Evolutionary conservation across 1,284 basidiomycete genomes (phyloP).

Genomic region (Exobasidium cylindrosporum): DNA sequence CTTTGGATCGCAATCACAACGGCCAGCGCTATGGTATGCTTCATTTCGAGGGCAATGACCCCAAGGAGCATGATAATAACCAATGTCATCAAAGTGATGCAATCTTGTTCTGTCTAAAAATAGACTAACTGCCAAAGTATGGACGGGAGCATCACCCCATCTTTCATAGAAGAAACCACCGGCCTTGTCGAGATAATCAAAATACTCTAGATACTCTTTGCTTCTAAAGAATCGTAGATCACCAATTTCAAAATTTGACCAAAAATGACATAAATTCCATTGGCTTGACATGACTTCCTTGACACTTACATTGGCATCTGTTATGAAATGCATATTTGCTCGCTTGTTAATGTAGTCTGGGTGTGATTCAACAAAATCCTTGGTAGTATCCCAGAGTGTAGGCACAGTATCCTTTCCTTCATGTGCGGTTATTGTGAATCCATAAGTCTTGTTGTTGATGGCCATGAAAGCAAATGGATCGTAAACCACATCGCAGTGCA

Average conservation of each 20-base stretch:
- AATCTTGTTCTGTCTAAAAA: conserved; percentile 8
- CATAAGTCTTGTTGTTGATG: conserved; percentile 20
- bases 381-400: conserved; percentile 1
- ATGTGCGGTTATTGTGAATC: conserved; percentile 10
- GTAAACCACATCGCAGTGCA: conserved; percentile 15
- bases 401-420: conserved; percentile 3
- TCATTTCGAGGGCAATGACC: conserved; percentile 34
- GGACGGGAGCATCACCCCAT: conserved; percentile 16
- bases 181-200: conserved; percentile 12
- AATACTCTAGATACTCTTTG: conserved; percentile 9
- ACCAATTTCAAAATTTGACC: conserved; percentile 16
- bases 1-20: conserved; percentile 34
- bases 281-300: not conserved
- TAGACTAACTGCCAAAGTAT: conserved; percentile 10
- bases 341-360: conserved; percentile 2
- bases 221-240: conserved; percentile 9
- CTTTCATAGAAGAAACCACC: conserved; percentile 18
- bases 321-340: not conserved
- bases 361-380: not conserved
- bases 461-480: conserved; percentile 17
- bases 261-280: conserved; percentile 17
- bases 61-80: conserved; percentile 19
- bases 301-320: not conserved
- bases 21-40: conserved; percentile 37
- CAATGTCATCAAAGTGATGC: conserved; percentile 41